A percentile compares a stretch with the other conserved stretches of the same genome.
These are phyloP conservation scores for Secale cereale DNA, from an alignment of 176 grass and related monocot genomes.

Conservation along the genomic window DNA sequence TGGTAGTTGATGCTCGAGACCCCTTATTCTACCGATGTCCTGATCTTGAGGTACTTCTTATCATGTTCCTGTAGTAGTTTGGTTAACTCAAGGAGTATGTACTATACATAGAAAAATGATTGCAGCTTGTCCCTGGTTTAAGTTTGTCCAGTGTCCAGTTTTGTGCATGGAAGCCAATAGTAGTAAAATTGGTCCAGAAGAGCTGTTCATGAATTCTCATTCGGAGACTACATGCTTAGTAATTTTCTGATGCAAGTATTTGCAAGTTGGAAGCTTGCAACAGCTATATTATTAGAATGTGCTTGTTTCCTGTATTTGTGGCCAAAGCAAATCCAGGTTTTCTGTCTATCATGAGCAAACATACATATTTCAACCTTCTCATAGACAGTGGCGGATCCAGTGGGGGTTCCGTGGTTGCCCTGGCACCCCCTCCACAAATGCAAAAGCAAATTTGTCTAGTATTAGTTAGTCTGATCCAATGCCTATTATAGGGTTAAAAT, in stretches of 20 bases:
- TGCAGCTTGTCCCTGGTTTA: neutral
- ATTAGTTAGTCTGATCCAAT: no score
- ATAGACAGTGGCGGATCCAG: no score
- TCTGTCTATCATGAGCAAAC: neutral
- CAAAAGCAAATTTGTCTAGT: no score
- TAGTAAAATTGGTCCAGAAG: neutral
- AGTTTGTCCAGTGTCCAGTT: neutral
- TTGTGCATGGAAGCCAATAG: neutral
- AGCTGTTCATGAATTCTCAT: neutral
- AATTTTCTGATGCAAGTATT: neutral
- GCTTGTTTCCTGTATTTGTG: neutral
- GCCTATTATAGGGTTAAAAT: no score
- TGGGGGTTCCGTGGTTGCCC: no score
- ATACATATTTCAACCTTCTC: neutral
- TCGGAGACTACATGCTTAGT: neutral
- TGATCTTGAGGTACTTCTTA: constrained; percentile 77
- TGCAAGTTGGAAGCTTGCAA: neutral
- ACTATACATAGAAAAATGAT: neutral
- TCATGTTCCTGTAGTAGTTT: neutral
- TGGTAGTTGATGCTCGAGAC: constrained; percentile 93
- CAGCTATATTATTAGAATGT: neutral
- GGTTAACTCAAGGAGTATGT: neutral
- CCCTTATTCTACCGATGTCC: constrained; percentile 85
- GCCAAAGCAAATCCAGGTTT: neutral
- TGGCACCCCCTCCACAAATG: no score